A percentile compares a stretch with the other conserved stretches of the same genome.
Evolutionary conservation across 495 filamentous ascomycete species (phyloP).

Genomic region (Aspergillus nidulans): DNA sequence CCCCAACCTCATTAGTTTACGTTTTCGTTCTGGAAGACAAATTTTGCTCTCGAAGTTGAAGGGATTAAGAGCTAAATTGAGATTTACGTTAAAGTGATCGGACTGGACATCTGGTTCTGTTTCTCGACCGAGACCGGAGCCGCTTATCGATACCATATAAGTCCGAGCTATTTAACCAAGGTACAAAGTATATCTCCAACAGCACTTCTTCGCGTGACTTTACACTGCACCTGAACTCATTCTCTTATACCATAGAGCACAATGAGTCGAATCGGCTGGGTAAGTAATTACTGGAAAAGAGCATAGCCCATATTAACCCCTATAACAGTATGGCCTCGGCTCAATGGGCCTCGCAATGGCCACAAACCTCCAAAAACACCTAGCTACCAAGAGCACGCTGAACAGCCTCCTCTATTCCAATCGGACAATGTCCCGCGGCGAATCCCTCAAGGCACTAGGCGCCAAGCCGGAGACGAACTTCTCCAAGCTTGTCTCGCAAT

Average conservation of each 20-base stretch:
- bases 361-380: slow-evolving; percentile 43
- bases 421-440: slow-evolving; percentile 41
- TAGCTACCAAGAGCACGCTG: slow-evolving; percentile 32
- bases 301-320: background rate
- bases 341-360: slow-evolving; percentile 51
- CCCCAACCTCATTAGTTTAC: background rate
- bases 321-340: slow-evolving; percentile 40
- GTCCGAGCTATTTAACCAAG: background rate
- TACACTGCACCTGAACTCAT: no score
- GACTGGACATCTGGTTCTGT: slow-evolving; percentile 1
- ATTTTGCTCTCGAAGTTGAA: no score
- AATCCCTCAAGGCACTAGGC: slow-evolving; percentile 31
- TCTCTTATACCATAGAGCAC: no score
- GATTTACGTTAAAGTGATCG: background rate
- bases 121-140: slow-evolving; percentile 14
- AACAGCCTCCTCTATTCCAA: slow-evolving; percentile 38
- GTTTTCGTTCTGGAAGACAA: background rate
- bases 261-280: slow-evolving; percentile 43
- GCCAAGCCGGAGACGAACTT: slow-evolving; percentile 33
- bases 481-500: slow-evolving; percentile 31
- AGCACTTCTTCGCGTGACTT: background rate
- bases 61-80: no score
- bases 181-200: background rate
- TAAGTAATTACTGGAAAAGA: slow-evolving; percentile 9
- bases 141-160: background rate